Percentiles rank a stretch among this genome's conserved stretches.
Evolutionary conservation across 805 yeast genomes (phyloP).

Genomic region (Candida koratica): DNA sequence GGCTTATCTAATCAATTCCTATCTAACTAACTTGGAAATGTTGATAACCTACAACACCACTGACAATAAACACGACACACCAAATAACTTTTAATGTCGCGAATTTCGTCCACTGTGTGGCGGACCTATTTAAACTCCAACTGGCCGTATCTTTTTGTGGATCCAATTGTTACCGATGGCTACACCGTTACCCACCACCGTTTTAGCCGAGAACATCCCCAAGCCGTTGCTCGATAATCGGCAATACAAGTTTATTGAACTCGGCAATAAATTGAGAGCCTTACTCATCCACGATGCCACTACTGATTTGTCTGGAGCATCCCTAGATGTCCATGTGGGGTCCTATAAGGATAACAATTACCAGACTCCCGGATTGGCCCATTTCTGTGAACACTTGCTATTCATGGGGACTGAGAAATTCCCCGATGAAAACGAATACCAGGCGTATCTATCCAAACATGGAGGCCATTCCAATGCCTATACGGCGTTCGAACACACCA

Average conservation of each 20-base stretch:
- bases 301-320: conserved; percentile 74
- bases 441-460: conserved; percentile 72
- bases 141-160: too few species aligned
- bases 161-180: too few species aligned
- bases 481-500: conserved; percentile 84
- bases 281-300: conserved; percentile 63
- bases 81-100: too few species aligned
- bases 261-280: conserved; percentile 53
- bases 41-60: conserved; percentile 6
- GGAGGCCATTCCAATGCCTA: conserved; percentile 91
- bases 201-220: conserved; percentile 32
- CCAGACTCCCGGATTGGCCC: conserved; percentile 69
- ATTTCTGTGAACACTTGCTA: conserved; percentile 60
- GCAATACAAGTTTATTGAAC: conserved; percentile 59
- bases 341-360: conserved; percentile 63
- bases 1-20: conserved; percentile 46
- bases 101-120: too few species aligned
- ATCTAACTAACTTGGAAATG: conserved; percentile 17
- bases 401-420: conserved; percentile 79
- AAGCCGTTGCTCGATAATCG: conserved; percentile 70
- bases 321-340: conserved; percentile 76
- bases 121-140: too few species aligned
- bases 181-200: conserved; percentile 7
- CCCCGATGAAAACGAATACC: conserved; percentile 71
- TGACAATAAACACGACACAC: too few species aligned